These are phyloP conservation scores for Leucosporidium yakuticum DNA, from an alignment of 768 basidiomycete species.

Conservation along the genomic window DNA sequence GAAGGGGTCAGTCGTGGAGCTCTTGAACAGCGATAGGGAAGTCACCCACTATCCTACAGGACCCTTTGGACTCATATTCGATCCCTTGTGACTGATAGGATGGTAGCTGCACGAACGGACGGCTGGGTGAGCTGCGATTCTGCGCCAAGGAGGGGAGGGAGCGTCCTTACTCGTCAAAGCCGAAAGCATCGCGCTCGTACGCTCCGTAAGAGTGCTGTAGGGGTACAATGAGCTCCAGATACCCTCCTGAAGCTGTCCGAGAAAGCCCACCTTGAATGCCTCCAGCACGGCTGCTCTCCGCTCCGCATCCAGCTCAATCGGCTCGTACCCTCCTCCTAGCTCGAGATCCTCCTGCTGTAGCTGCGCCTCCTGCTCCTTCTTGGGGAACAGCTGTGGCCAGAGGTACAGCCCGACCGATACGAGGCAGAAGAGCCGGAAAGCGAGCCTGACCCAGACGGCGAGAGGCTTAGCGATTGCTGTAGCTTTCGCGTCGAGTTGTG, in stretches of 20 bases:
- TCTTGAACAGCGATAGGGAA: neutral
- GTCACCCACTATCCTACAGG: constrained; percentile 51
- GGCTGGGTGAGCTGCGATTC: constrained; percentile 1
- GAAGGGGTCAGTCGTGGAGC: neutral
- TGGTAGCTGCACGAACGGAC: constrained; percentile 57
- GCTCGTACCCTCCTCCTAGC: constrained; percentile 7
- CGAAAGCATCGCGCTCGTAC: constrained; percentile 86
- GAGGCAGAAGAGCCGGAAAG: too few species aligned
- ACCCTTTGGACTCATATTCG: constrained; percentile 62
- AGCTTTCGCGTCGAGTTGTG: too few species aligned
- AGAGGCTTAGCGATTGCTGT: too few species aligned
- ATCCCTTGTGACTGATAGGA: constrained; percentile 66
- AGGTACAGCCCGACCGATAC: too few species aligned
- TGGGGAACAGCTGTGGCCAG: neutral
- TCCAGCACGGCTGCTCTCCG: constrained; percentile 66
- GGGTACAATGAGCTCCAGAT: constrained; percentile 12
- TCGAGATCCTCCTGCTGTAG: neutral
- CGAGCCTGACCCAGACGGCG: too few species aligned
- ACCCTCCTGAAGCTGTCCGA: constrained; percentile 3
- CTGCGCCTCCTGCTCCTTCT: neutral
- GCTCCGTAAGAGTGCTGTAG: constrained; percentile 74
- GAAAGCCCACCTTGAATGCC: constrained; percentile 62
- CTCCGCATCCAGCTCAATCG: constrained; percentile 47
- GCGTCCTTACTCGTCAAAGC: constrained; percentile 55
- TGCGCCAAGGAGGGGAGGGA: neutral